Conservation (phyloP, 176 grass and related monocot species). For the Rhynchospora tenuis region DNA sequence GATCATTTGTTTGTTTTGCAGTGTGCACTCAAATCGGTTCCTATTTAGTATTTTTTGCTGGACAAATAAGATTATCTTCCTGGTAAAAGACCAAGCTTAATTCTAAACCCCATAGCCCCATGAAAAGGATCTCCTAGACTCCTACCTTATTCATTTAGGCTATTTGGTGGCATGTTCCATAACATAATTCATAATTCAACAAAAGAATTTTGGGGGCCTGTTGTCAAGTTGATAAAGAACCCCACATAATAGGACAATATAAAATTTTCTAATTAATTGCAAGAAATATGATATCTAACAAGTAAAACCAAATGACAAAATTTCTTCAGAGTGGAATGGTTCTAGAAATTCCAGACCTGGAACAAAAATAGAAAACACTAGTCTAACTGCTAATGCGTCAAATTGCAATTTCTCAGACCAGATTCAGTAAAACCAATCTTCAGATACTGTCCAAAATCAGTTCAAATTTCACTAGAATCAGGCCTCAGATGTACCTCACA, state of each 20-base stretch:
- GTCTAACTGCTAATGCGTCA: neutral
- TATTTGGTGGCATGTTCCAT: neutral
- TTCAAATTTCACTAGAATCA: slow-evolving; percentile 10
- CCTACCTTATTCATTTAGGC: neutral
- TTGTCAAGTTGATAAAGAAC: neutral
- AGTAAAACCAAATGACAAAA: neutral
- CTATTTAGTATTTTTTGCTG: neutral
- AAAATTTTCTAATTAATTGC: neutral
- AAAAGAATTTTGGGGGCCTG: neutral
- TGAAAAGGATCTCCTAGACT: neutral
- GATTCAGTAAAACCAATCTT: neutral
- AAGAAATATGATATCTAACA: neutral
- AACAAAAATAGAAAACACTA: neutral
- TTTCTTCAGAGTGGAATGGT: neutral
- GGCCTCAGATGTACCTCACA: neutral
- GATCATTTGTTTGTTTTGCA: neutral
- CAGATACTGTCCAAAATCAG: neutral
- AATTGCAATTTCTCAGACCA: neutral
- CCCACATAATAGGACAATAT: neutral
- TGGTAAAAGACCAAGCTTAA: neutral
- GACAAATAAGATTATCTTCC: neutral
- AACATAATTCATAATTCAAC: neutral
- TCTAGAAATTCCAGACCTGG: neutral
- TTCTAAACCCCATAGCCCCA: no score
- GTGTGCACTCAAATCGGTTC: neutral